Conservation (phyloP, 768 basidiomycete species). For the Xerocomellus amylosporus region DNA sequence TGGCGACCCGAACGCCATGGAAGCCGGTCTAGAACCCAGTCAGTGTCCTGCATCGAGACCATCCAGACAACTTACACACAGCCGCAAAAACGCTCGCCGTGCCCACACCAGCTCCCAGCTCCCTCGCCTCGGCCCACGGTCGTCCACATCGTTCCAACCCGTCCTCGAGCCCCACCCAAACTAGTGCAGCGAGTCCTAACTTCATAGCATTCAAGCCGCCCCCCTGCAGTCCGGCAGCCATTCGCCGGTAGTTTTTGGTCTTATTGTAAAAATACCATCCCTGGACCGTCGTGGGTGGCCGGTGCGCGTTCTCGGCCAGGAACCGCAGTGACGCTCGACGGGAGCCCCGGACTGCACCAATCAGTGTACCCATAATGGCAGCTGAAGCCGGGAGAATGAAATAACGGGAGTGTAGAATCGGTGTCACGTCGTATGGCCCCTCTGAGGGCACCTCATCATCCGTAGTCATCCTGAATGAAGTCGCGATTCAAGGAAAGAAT, state of each 20-base stretch:
- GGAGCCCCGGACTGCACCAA: conserved; percentile 73
- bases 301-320: conserved; percentile 91
- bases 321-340: conserved; percentile 72
- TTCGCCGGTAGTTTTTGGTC: conserved; percentile 88
- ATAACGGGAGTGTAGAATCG: conserved; percentile 44
- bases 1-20: conserved; percentile 48
- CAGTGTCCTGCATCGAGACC: not conserved
- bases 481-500: not conserved
- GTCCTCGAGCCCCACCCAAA: conserved; percentile 52
- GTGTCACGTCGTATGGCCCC: conserved; percentile 28
- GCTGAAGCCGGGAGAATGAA: conserved; percentile 62
- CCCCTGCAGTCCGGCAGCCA: conserved; percentile 67
- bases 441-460: conserved; percentile 6
- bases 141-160: conserved; percentile 35
- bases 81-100: conserved; percentile 58
- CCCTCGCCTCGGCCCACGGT: conserved; percentile 42
- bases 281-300: conserved; percentile 77
- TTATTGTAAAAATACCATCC: conserved; percentile 98
- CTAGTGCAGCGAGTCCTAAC: conserved; percentile 45
- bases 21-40: conserved; percentile 49
- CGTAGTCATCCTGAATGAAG: conserved; percentile 16
- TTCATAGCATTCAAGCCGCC: conserved; percentile 56
- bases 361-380: conserved; percentile 56
- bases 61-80: conserved; percentile 42
- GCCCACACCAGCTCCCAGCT: conserved; percentile 63